These are phyloP conservation scores for Hagleromyces aurorensis DNA, from an alignment of 805 yeast species.

Conservation along the genomic window DNA sequence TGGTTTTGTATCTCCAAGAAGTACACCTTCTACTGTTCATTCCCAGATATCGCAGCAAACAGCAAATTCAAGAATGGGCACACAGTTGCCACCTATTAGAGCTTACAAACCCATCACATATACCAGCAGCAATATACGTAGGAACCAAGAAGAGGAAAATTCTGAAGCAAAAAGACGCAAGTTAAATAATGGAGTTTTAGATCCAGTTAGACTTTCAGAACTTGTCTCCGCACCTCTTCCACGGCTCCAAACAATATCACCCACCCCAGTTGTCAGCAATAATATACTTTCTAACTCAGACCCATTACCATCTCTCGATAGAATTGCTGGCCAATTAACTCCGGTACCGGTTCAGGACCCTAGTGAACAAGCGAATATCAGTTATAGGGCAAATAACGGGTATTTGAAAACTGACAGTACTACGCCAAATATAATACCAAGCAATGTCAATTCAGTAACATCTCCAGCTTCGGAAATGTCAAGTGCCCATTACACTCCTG, in stretches of 20 bases:
- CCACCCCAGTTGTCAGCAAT: slow-evolving; percentile 8
- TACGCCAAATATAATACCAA: no score
- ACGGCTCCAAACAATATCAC: slow-evolving; percentile 8
- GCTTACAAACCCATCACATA: slow-evolving; percentile 30
- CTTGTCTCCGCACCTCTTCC: slow-evolving; percentile 10
- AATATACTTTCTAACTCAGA: slow-evolving; percentile 4
- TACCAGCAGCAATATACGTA: slow-evolving; percentile 26
- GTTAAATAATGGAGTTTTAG: slow-evolving; percentile 5
- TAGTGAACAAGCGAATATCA: no score
- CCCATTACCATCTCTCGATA: slow-evolving; percentile 12
- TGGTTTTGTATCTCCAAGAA: slow-evolving; percentile 25
- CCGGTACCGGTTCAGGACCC: slow-evolving; percentile 6
- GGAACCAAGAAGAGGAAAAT: slow-evolving; percentile 15
- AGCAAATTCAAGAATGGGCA: slow-evolving; percentile 9
- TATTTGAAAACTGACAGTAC: no score
- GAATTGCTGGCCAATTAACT: slow-evolving; percentile 11
- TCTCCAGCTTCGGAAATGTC: slow-evolving; percentile 21
- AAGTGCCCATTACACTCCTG: slow-evolving; percentile 22
- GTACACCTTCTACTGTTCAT: slow-evolving; percentile 4
- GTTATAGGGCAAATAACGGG: no score
- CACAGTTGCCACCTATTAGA: slow-evolving; percentile 27
- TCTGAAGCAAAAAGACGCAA: slow-evolving; percentile 22
- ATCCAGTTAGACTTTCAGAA: slow-evolving; percentile 6
- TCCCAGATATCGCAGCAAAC: slow-evolving; percentile 3
- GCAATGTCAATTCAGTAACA: no score